Percentiles rank a stretch among this genome's conserved stretches.
Conservation (phyloP, 139 green algal species). For the Mesotaenium endlicherianum region DNA sequence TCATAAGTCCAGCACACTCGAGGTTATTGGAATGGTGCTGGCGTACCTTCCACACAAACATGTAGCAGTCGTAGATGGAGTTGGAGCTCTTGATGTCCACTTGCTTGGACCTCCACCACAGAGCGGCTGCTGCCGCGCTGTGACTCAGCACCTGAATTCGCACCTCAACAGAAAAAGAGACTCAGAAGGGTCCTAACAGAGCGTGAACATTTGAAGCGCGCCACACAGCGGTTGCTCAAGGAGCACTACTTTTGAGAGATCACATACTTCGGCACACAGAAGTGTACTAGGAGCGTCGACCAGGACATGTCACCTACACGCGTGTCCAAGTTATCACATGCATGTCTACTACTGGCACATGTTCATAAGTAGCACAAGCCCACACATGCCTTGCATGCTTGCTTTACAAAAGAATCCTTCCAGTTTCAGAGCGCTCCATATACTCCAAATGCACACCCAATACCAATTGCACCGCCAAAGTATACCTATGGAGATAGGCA, state of each 20-base stretch:
- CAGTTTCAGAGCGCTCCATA: too few relatives aligned
- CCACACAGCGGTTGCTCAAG: too few relatives aligned
- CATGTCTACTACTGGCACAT: too few relatives aligned
- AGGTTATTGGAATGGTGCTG: background rate
- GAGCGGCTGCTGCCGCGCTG: background rate
- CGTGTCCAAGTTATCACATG: too few relatives aligned
- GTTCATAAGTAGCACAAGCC: too few relatives aligned
- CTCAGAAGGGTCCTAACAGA: background rate
- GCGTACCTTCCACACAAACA: slow-evolving; percentile 60
- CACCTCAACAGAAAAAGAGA: background rate
- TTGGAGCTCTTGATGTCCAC: slow-evolving; percentile 9
- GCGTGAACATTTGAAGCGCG: background rate
- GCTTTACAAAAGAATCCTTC: too few relatives aligned
- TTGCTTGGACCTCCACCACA: background rate
- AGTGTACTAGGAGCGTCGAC: background rate
- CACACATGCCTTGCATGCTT: too few relatives aligned
- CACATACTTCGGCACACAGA: background rate
- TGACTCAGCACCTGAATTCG: background rate
- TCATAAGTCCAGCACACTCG: background rate
- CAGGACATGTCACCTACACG: background rate
- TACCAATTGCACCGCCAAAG: too few relatives aligned
- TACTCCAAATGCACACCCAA: too few relatives aligned
- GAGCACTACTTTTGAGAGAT: background rate
- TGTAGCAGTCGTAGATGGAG: slow-evolving; percentile 41
- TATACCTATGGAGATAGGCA: too few relatives aligned